phyloP scores from a whole-genome alignment of 2,329 filamentous ascomycete species.

The Xenoacremonium recifei region DNA sequence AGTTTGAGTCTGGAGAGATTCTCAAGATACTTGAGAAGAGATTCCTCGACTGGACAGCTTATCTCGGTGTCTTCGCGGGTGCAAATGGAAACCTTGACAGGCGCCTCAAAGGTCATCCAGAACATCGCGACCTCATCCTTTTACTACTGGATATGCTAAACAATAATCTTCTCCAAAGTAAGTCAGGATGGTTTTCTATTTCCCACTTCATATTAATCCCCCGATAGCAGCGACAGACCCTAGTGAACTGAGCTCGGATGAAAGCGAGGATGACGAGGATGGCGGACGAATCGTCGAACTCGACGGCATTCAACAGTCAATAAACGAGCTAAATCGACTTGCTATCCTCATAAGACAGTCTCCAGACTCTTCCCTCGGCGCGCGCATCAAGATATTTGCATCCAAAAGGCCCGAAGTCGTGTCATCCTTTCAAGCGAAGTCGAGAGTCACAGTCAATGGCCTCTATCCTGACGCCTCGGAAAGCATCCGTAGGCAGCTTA shows the following conservation, averaged over 20 bases:
- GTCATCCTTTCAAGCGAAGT: neutral
- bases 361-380: neutral
- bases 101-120: neutral
- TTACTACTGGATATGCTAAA: neutral
- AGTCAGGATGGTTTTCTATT: neutral
- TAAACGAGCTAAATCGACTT: neutral
- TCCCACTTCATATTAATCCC: neutral
- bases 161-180: neutral
- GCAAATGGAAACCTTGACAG: neutral
- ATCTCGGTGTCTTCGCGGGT: neutral
- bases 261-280: neutral
- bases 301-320: neutral
- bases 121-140: neutral
- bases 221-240: neutral
- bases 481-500: neutral
- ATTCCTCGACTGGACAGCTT: neutral
- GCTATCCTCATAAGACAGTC: neutral
- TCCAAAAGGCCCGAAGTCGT: neutral
- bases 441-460: neutral
- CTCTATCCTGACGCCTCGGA: neutral
- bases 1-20: neutral
- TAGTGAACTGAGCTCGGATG: neutral
- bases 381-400: neutral
- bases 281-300: neutral
- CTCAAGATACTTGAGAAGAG: neutral